A percentile compares a stretch with the other conserved stretches of the same genome.
Evolutionary conservation across 2,329 filamentous ascomycete genomes (phyloP).

Genomic region (Penicillium expansum): DNA sequence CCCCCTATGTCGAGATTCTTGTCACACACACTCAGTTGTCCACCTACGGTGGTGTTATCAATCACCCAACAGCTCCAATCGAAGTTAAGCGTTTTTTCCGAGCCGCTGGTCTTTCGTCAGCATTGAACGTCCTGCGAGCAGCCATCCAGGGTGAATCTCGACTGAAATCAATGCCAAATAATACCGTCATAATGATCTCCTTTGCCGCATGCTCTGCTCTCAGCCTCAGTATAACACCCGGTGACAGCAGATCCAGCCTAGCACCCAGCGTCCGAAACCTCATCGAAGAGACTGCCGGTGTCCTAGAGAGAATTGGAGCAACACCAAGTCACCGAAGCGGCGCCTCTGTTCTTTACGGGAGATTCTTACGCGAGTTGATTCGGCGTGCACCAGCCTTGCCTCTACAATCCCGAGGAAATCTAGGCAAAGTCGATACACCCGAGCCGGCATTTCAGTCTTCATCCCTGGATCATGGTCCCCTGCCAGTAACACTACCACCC

Average conservation of each 20-base stretch:
- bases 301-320: constrained; percentile 66
- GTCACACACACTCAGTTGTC: constrained; percentile 70
- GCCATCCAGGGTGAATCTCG: constrained; percentile 69
- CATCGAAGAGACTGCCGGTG: constrained; percentile 66
- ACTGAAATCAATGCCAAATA: constrained; percentile 74
- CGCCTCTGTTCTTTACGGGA: constrained; percentile 59
- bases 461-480: constrained; percentile 8
- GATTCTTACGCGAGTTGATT: constrained; percentile 53
- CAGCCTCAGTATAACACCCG: constrained; percentile 60
- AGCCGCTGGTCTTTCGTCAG: constrained; percentile 67
- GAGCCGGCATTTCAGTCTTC: constrained; percentile 16
- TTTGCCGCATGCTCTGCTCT: constrained; percentile 69
- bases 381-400: constrained; percentile 35
- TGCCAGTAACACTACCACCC: constrained; percentile 24
- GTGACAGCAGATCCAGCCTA: constrained; percentile 55
- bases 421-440: constrained; percentile 5
- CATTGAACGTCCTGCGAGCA: constrained; percentile 70
- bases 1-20: constrained; percentile 72
- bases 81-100: constrained; percentile 72
- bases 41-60: constrained; percentile 72
- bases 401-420: constrained; percentile 8
- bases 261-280: constrained; percentile 63
- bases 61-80: constrained; percentile 67
- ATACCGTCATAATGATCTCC: constrained; percentile 75
- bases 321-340: constrained; percentile 66